phyloP scores from a whole-genome alignment of 768 basidiomycete genomes.

The Termitomyces sp. region DNA sequence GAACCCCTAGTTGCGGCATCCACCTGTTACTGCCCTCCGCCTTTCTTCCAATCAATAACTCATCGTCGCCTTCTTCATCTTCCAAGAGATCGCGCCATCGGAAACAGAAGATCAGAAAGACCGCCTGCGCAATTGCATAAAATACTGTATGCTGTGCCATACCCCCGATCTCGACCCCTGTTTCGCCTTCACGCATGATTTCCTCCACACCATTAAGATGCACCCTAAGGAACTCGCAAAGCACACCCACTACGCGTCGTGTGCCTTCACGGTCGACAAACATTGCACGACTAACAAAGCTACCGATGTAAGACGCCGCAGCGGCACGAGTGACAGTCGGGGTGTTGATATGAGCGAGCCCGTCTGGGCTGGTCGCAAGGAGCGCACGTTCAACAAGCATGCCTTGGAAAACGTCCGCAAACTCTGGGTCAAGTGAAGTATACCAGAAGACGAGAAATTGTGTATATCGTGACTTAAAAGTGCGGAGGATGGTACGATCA shows the following conservation, averaged over 20 bases:
- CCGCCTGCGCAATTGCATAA: slow-evolving; percentile 87
- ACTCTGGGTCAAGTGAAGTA: slow-evolving; percentile 83
- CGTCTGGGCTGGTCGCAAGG: slow-evolving; percentile 28
- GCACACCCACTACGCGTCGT: slow-evolving; percentile 67
- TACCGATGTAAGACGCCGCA: slow-evolving; percentile 90
- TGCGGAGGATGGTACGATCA: slow-evolving; percentile 87
- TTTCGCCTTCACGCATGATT: slow-evolving; percentile 33
- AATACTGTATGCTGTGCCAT: slow-evolving; percentile 64
- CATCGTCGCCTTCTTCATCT: slow-evolving; percentile 53
- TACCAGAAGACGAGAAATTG: slow-evolving; percentile 98
- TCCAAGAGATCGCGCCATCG: slow-evolving; percentile 86
- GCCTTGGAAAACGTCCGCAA: slow-evolving; percentile 90
- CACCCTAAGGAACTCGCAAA: slow-evolving; percentile 79
- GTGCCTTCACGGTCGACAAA: slow-evolving; percentile 78
- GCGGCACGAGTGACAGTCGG: slow-evolving; percentile 84
- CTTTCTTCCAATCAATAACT: slow-evolving; percentile 21
- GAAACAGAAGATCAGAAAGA: slow-evolving; percentile 97
- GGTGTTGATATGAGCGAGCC: slow-evolving; percentile 25
- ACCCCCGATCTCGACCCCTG: slow-evolving; percentile 15
- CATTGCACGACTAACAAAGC: slow-evolving; percentile 84
- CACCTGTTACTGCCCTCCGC: slow-evolving; percentile 52
- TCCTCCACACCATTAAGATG: slow-evolving; percentile 73
- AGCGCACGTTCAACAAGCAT: slow-evolving; percentile 91
- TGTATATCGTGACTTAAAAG: slow-evolving; percentile 95
- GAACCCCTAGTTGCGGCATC: slow-evolving; percentile 74